phyloP scores from a whole-genome alignment of 1,284 basidiomycete species.

The Kalmanozyma brasiliensis region DNA sequence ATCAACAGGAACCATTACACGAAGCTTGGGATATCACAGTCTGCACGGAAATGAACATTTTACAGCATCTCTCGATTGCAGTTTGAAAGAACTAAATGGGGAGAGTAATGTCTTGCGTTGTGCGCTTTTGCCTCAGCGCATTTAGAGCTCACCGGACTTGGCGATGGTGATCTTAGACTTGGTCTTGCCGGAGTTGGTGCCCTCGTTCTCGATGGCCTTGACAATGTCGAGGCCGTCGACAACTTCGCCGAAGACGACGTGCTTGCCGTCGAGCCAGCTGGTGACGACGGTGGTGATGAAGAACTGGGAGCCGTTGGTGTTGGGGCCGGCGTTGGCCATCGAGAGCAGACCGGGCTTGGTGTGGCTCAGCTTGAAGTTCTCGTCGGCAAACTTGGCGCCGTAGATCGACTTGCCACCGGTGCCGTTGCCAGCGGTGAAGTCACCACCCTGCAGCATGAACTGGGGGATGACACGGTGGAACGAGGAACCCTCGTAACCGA shows the following conservation, averaged over 20 bases:
- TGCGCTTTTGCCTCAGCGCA: slow-evolving; percentile 1
- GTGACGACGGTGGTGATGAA: slow-evolving; percentile 67
- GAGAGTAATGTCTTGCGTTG: no score
- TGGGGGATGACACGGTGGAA: slow-evolving; percentile 76
- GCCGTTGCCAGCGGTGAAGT: slow-evolving; percentile 67
- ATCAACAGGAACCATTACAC: no score
- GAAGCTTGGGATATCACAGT: no score
- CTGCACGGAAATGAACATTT: no score
- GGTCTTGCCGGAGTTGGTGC: slow-evolving; percentile 60
- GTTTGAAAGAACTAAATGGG: no score
- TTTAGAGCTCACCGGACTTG: slow-evolving; percentile 63
- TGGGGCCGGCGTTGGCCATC: slow-evolving; percentile 70
- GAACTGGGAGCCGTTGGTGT: slow-evolving; percentile 68
- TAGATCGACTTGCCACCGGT: slow-evolving; percentile 67
- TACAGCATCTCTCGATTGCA: background rate
- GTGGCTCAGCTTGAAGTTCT: slow-evolving; percentile 65
- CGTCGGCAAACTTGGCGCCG: slow-evolving; percentile 58
- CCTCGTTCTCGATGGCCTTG: slow-evolving; percentile 64
- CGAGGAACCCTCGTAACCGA: slow-evolving; percentile 77
- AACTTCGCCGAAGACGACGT: slow-evolving; percentile 91
- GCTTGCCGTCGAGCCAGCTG: slow-evolving; percentile 86
- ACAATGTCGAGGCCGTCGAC: slow-evolving; percentile 65
- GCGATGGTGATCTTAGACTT: slow-evolving; percentile 62
- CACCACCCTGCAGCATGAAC: slow-evolving; percentile 72
- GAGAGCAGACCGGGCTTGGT: slow-evolving; percentile 59